Evolutionary conservation across 768 basidiomycete genomes (phyloP).

Genomic region (Macrocybe gigantea): DNA sequence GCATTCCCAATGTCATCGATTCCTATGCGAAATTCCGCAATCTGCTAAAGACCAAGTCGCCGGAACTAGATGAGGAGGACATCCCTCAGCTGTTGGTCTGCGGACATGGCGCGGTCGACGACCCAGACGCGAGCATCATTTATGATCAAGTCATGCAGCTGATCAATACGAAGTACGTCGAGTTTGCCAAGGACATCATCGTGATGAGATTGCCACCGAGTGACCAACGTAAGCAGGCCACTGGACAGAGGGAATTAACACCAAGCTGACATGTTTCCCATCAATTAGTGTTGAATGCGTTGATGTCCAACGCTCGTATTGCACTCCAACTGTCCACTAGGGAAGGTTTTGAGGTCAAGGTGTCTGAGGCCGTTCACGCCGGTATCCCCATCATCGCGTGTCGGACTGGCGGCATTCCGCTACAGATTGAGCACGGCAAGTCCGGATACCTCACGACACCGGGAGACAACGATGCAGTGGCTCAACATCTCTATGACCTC

Average conservation of each 20-base stretch:
- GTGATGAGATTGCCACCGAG: conserved; percentile 80
- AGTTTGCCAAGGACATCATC: conserved; percentile 58
- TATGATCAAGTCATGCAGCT: conserved; percentile 73
- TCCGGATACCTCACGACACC: conserved; percentile 81
- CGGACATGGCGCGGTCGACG: conserved; percentile 92
- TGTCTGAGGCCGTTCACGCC: conserved; percentile 90
- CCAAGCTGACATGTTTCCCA: background rate
- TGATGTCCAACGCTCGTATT: conserved; percentile 86
- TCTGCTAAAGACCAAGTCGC: conserved; percentile 42
- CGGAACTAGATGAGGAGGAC: conserved; percentile 40
- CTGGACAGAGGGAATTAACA: background rate
- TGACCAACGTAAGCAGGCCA: conserved; percentile 59
- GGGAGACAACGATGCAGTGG: conserved; percentile 72
- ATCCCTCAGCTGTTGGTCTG: conserved; percentile 76
- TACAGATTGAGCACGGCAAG: conserved; percentile 84
- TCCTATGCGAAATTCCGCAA: conserved; percentile 82
- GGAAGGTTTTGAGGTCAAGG: conserved; percentile 97
- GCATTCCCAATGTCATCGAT: conserved; percentile 80
- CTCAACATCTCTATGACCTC: conserved; percentile 69
- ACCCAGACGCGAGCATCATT: conserved; percentile 91
- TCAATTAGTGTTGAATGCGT: conserved; percentile 68
- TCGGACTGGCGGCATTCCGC: conserved; percentile 88
- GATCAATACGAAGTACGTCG: conserved; percentile 45
- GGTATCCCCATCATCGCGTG: conserved; percentile 83
- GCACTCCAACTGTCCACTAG: conserved; percentile 89